A percentile compares a stretch with the other conserved stretches of the same genome.
Evolutionary conservation across 2,329 filamentous ascomycete genomes (phyloP).

Genomic region (Aspergillus tubingensis): DNA sequence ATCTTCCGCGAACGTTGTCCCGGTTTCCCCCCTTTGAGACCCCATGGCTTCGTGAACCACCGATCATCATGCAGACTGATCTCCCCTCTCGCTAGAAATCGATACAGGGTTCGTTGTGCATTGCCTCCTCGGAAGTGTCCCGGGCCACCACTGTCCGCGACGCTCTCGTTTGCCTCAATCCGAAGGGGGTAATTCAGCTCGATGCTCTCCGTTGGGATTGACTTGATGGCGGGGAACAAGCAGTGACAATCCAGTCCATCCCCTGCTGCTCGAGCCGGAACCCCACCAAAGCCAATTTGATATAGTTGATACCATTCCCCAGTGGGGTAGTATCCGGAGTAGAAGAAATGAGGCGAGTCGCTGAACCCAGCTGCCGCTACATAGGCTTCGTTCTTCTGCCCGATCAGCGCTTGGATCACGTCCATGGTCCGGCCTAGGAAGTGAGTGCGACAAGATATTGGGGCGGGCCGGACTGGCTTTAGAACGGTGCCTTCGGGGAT

Average conservation of each 20-base stretch:
- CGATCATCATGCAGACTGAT: constrained; percentile 53
- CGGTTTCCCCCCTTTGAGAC: constrained; percentile 50
- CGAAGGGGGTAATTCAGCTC: constrained; percentile 53
- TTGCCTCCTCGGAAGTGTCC: constrained; percentile 53
- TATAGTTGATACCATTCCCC: constrained; percentile 55
- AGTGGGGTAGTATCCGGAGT: constrained; percentile 51
- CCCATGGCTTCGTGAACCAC: constrained; percentile 55
- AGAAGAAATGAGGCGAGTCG: constrained; percentile 55
- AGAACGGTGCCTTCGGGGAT: constrained; percentile 51
- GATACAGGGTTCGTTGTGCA: constrained; percentile 51
- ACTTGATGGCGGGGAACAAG: constrained; percentile 54
- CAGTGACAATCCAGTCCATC: constrained; percentile 55
- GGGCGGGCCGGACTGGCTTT: constrained; percentile 50
- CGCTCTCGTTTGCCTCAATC: constrained; percentile 52
- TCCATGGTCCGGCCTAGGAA: constrained; percentile 52
- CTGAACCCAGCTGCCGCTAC: constrained; percentile 54
- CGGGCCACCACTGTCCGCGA: constrained; percentile 52
- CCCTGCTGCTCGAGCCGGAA: constrained; percentile 50
- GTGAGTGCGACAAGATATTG: constrained; percentile 52
- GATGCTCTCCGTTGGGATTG: constrained; percentile 52
- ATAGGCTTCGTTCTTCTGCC: constrained; percentile 50
- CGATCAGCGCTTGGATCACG: constrained; percentile 54
- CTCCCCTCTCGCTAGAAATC: constrained; percentile 50
- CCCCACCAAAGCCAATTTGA: constrained; percentile 55
- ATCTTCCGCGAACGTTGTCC: constrained; percentile 48